Percentiles rank a stretch among this genome's conserved stretches.
Conservation (phyloP, 352 stramenopile species). For the Phytophthora cactorum region DNA sequence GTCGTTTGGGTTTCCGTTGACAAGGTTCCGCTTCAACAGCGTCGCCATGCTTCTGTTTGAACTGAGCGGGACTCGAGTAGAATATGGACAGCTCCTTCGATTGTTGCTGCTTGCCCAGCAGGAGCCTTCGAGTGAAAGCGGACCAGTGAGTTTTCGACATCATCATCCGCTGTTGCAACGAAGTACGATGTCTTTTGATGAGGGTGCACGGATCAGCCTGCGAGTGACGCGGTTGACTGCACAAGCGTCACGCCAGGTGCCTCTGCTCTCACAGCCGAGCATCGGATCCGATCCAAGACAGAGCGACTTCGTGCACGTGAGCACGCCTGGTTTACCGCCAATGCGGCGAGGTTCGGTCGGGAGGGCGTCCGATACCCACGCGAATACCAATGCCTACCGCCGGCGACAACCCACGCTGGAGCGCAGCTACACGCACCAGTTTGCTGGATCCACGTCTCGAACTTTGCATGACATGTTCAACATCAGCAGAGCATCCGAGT, state of each 20-base stretch:
- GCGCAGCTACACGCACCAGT: conserved; percentile 29
- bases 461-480: conserved; percentile 38
- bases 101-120: conserved; percentile 39
- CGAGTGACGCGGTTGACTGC: conserved; percentile 2
- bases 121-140: conserved; percentile 11
- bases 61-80: conserved; percentile 39
- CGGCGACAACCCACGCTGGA: conserved; percentile 14
- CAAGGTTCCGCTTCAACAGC: conserved; percentile 62
- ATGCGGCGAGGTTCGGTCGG: conserved; percentile 8
- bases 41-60: conserved; percentile 59
- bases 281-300: conserved; percentile 28
- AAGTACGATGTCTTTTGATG: conserved; percentile 20
- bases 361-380: conserved; percentile 8
- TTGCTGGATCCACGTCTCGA: conserved; percentile 31
- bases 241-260: conserved; percentile 15
- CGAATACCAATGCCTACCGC: conserved; percentile 2
- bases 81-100: conserved; percentile 52
- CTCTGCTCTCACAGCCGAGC: conserved; percentile 23
- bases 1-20: conserved; percentile 49
- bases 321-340: conserved; percentile 5
- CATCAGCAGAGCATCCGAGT: conserved; percentile 24
- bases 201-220: conserved; percentile 5
- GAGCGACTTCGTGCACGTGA: conserved; percentile 32
- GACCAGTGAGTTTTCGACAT: conserved; percentile 7
- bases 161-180: conserved; percentile 28